Conservation (phyloP, 805 yeast species). For the Saccharomycopsis selenospora region DNA sequence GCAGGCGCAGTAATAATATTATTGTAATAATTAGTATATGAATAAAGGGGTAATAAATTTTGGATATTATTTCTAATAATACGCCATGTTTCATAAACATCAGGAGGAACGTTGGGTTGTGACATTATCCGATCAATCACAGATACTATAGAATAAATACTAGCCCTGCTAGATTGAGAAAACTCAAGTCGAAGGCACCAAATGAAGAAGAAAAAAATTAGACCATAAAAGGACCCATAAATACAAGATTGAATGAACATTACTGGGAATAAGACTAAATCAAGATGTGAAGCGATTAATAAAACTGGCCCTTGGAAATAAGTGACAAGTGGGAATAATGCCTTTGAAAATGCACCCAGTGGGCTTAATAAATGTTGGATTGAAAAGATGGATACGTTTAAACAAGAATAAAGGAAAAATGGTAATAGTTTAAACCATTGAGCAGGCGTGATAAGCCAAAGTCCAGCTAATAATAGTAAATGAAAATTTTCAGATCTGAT, state of each 20-base stretch:
- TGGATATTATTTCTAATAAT: constrained; percentile 6
- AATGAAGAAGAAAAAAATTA: constrained; percentile 15
- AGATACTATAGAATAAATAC: constrained; percentile 10
- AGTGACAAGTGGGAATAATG: constrained; percentile 43
- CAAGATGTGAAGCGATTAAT: constrained; percentile 66
- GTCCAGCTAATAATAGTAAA: constrained; percentile 13
- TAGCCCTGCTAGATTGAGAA: constrained; percentile 4
- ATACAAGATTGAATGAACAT: constrained; percentile 16
- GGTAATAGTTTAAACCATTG: constrained; percentile 19
- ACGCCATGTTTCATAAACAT: constrained; percentile 11
- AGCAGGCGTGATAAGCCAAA: constrained; percentile 18
- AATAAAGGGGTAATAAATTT: constrained; percentile 1
- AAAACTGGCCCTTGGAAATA: constrained; percentile 61
- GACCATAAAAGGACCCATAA: constrained; percentile 15
- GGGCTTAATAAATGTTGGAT: constrained; percentile 10
- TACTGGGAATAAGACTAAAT: constrained; percentile 20
- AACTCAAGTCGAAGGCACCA: constrained; percentile 18
- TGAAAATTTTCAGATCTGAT: constrained; percentile 22
- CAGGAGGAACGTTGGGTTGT: constrained; percentile 18
- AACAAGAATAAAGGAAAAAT: constrained; percentile 18
- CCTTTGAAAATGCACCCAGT: constrained; percentile 44
- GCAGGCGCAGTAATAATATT: not conserved
- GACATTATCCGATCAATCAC: constrained; percentile 2
- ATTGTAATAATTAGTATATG: not conserved
- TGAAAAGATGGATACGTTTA: constrained; percentile 15